Evolutionary conservation across 1,139 yeast genomes (phyloP).

Genomic region (Pneumocystis jirovecii): DNA sequence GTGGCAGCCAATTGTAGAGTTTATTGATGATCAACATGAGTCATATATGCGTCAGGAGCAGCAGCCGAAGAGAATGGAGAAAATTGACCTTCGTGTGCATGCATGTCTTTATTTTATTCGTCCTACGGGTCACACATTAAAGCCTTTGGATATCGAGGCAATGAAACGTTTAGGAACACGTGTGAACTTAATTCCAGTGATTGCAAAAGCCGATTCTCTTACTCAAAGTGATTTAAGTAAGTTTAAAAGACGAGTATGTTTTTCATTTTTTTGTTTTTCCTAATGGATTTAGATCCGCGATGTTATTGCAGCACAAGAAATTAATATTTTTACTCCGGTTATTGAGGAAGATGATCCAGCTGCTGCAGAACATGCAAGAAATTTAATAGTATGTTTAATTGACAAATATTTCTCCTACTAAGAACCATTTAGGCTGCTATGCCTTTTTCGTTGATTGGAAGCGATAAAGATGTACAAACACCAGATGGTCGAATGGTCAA

Average conservation of each 20-base stretch:
- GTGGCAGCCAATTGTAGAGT: constrained; percentile 88
- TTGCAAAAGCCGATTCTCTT: constrained; percentile 88
- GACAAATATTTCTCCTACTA: background rate
- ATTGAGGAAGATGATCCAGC: constrained; percentile 19
- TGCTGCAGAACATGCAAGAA: constrained; percentile 15
- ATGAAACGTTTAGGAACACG: constrained; percentile 79
- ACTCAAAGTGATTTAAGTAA: constrained; percentile 65
- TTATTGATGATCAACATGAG: constrained; percentile 94
- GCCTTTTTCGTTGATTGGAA: constrained; percentile 91
- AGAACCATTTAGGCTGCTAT: constrained; percentile 31
- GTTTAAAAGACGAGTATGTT: constrained; percentile 52
- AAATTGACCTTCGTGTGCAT: constrained; percentile 71
- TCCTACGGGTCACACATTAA: constrained; percentile 89
- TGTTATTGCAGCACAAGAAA: constrained; percentile 82
- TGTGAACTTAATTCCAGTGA: constrained; percentile 85
- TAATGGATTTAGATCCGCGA: constrained; percentile 39
- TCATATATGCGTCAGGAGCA: constrained; percentile 90
- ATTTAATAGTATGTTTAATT: constrained; percentile 6
- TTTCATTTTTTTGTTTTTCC: no score
- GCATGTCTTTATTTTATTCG: constrained; percentile 90
- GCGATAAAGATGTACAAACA: constrained; percentile 71
- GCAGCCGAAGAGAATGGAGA: constrained; percentile 59
- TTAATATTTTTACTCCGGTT: constrained; percentile 81
- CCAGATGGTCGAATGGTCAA: constrained; percentile 61
- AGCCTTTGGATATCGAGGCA: constrained; percentile 87